phyloP scores from a whole-genome alignment of 305 asterid species.

The Plantago lanceolata region DNA sequence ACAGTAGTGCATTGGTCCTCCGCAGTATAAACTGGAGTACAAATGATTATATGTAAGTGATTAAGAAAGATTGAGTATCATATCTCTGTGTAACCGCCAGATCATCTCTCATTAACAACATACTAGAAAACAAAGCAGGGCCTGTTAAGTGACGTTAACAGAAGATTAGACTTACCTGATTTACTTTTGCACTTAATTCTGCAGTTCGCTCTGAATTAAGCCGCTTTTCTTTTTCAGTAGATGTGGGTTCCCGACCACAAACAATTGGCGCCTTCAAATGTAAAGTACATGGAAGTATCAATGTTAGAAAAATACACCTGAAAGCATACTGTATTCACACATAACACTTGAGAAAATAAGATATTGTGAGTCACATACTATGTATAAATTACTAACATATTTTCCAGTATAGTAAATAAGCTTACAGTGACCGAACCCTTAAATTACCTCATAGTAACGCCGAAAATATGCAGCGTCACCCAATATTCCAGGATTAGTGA shows the following conservation, averaged over 20 bases:
- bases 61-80: constrained; percentile 15
- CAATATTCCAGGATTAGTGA: constrained; percentile 87
- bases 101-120: constrained; percentile 19
- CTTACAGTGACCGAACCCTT: constrained; percentile 5
- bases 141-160: constrained; percentile 3
- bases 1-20: constrained; percentile 87
- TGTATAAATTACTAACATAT: constrained; percentile 2
- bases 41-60: constrained; percentile 25
- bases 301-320: constrained; percentile 21
- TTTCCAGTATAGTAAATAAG: constrained; percentile 7
- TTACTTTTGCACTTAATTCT: constrained; percentile 83
- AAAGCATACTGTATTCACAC: not conserved
- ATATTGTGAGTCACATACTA: constrained; percentile 7
- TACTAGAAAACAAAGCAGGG: constrained; percentile 15
- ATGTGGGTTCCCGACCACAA: constrained; percentile 87
- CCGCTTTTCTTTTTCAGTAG: constrained; percentile 76
- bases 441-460: constrained; percentile 84
- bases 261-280: constrained; percentile 67
- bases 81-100: constrained; percentile 11
- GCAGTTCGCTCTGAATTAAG: constrained; percentile 81
- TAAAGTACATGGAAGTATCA: constrained; percentile 20
- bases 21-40: constrained; percentile 81
- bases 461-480: constrained; percentile 90
- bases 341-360: too few relatives aligned
- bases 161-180: constrained; percentile 56